Conservation (phyloP, 139 green algal genomes). For the Closterium sp. region DNA sequence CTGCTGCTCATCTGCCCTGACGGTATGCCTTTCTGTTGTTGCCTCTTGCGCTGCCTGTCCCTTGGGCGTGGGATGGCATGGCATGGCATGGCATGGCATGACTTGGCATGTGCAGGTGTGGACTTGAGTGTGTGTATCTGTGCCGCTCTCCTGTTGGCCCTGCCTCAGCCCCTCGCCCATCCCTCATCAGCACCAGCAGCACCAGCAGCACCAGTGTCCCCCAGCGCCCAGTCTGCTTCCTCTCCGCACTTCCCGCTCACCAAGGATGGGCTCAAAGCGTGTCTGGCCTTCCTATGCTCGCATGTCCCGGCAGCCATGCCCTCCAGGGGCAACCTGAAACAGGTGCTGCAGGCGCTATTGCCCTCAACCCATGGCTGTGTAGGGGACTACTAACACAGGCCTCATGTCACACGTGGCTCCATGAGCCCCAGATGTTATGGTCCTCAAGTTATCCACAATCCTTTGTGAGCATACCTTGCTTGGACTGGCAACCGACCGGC, state of each 20-base stretch:
- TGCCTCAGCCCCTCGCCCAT: not conserved
- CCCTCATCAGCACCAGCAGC: not conserved
- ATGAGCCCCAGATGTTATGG: too few species aligned
- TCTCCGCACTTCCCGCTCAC: not conserved
- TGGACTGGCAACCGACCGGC: too few species aligned
- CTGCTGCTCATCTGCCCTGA: not conserved
- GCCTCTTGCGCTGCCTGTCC: too few species aligned
- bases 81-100: not conserved
- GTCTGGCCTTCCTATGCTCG: not conserved
- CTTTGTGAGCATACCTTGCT: too few species aligned
- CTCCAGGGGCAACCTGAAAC: not conserved
- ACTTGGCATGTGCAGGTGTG: not conserved
- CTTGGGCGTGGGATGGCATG: not conserved
- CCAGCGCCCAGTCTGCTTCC: not conserved
- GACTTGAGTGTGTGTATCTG: not conserved
- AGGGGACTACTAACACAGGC: too few species aligned
- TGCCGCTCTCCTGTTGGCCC: not conserved
- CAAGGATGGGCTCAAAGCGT: not conserved
- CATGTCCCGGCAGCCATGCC: not conserved
- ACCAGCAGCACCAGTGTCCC: not conserved
- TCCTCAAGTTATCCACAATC: too few species aligned
- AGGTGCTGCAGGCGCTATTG: not conserved
- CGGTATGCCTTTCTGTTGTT: too few species aligned
- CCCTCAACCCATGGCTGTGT: too few species aligned
- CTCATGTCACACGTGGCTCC: too few species aligned